phyloP scores from a whole-genome alignment of 1,284 basidiomycete species.

The Cutaneotrichosporon mucoides region DNA sequence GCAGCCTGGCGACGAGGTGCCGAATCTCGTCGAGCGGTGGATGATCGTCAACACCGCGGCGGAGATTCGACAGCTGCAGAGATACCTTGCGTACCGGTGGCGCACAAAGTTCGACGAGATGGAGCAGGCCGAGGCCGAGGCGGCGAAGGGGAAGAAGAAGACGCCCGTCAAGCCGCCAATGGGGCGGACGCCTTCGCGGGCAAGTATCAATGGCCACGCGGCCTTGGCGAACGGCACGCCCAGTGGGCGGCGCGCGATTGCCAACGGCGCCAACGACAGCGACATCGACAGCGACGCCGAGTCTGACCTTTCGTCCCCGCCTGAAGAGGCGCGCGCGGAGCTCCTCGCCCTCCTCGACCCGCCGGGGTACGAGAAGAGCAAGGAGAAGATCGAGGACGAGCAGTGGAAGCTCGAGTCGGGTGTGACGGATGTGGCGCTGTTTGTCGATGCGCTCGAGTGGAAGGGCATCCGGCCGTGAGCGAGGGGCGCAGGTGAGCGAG shows the following conservation, averaged over 20 bases:
- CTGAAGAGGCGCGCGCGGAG: conserved; percentile 7
- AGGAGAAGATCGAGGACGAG: conserved; percentile 4
- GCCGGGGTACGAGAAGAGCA: conserved; percentile 16
- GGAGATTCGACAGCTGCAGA: conserved; percentile 19
- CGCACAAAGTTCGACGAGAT: conserved; percentile 12
- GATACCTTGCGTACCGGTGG: conserved; percentile 27
- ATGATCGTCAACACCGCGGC: conserved; percentile 31
- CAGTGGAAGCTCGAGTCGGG: conserved; percentile 8
- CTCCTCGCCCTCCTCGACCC: conserved; percentile 24
- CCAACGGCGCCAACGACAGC: background rate
- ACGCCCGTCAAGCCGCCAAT: conserved; percentile 4
- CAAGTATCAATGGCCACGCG: too few relatives aligned
- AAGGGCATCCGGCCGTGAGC: conserved; percentile 18
- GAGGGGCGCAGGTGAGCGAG: too few relatives aligned
- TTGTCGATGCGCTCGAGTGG: conserved; percentile 39
- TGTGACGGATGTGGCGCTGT: conserved; percentile 19
- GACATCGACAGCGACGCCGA: conserved; percentile 1
- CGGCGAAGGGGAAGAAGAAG: conserved; percentile 5
- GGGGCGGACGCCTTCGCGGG: background rate
- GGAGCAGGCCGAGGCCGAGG: conserved; percentile 7
- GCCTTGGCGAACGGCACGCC: too few relatives aligned
- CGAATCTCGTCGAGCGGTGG: conserved; percentile 31
- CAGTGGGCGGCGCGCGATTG: too few relatives aligned
- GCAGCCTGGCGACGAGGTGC: conserved; percentile 17
- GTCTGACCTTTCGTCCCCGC: conserved; percentile 18